Conservation (phyloP, 495 filamentous ascomycete species). For the Penicillium lividum region DNA sequence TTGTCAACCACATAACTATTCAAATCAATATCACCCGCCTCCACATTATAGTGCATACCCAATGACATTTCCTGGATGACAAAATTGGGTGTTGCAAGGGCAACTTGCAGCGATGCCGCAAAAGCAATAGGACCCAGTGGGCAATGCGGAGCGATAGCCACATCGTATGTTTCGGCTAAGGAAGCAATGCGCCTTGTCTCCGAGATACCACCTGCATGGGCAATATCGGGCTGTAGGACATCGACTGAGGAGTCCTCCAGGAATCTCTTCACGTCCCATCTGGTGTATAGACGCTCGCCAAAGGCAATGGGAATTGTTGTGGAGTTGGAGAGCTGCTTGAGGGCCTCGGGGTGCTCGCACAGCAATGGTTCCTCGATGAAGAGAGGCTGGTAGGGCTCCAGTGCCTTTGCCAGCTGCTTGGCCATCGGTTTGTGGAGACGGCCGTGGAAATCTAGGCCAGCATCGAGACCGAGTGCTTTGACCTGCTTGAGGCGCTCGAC, state of each 20-base stretch:
- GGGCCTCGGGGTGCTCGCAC: slow-evolving; percentile 68
- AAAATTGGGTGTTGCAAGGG: slow-evolving; percentile 68
- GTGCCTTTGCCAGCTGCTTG: slow-evolving; percentile 71
- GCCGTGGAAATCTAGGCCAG: slow-evolving; percentile 77
- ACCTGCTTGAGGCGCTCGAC: slow-evolving; percentile 71
- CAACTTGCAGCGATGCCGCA: slow-evolving; percentile 72
- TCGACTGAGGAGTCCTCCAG: slow-evolving; percentile 70
- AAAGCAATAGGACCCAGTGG: slow-evolving; percentile 76
- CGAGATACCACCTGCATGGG: slow-evolving; percentile 76
- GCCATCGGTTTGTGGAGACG: slow-evolving; percentile 81
- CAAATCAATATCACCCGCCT: slow-evolving; percentile 63
- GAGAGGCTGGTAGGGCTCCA: slow-evolving; percentile 70
- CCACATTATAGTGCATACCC: slow-evolving; percentile 78
- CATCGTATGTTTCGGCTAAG: slow-evolving; percentile 78
- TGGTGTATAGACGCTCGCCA: slow-evolving; percentile 71
- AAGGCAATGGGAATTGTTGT: slow-evolving; percentile 73
- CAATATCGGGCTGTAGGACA: slow-evolving; percentile 76
- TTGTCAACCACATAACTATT: slow-evolving; percentile 68
- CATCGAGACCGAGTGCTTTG: slow-evolving; percentile 71
- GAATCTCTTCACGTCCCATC: slow-evolving; percentile 78
- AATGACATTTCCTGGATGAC: slow-evolving; percentile 81
- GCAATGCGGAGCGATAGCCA: slow-evolving; percentile 77
- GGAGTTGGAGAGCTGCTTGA: slow-evolving; percentile 63
- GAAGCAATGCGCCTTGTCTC: slow-evolving; percentile 70
- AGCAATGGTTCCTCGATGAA: slow-evolving; percentile 82